Conservation (phyloP, 495 filamentous ascomycete genomes). For the Aspergillus egyptiacus region DNA sequence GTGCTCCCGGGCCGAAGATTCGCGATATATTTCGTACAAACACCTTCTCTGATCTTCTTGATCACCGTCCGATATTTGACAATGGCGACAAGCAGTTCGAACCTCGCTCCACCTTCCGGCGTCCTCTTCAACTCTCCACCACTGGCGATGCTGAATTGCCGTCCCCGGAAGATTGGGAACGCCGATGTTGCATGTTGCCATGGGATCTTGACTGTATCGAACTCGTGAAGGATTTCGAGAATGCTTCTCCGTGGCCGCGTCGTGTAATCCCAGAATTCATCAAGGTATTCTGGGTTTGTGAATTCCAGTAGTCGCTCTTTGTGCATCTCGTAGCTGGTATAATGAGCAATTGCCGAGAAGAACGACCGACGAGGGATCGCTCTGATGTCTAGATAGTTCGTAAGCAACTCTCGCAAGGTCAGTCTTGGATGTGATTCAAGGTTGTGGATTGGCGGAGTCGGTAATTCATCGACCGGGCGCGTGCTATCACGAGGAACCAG, state of each 20-base stretch:
- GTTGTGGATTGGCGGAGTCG: slow-evolving; percentile 38
- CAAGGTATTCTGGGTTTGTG: slow-evolving; percentile 63
- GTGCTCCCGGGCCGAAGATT: slow-evolving; percentile 51
- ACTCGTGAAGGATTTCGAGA: slow-evolving; percentile 86
- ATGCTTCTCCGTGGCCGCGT: slow-evolving; percentile 87
- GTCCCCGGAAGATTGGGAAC: slow-evolving; percentile 67
- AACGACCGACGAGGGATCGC: slow-evolving; percentile 84
- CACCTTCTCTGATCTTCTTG: slow-evolving; percentile 75
- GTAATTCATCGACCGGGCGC: slow-evolving; percentile 18
- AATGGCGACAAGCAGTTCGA: slow-evolving; percentile 83
- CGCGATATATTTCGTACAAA: slow-evolving; percentile 83
- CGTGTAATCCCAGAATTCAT: slow-evolving; percentile 94
- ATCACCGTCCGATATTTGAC: slow-evolving; percentile 89
- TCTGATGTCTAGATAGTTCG: slow-evolving; percentile 78
- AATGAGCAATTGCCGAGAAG: slow-evolving; percentile 67
- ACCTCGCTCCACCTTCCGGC: slow-evolving; percentile 35
- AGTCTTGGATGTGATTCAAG: slow-evolving; percentile 38
- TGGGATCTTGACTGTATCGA: slow-evolving; percentile 75
- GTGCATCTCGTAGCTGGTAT: slow-evolving; percentile 64
- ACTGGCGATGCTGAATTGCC: slow-evolving; percentile 86
- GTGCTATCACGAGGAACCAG: slow-evolving; percentile 34
- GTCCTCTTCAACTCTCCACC: slow-evolving; percentile 50
- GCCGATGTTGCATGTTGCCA: slow-evolving; percentile 62
- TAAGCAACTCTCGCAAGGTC: slow-evolving; percentile 71
- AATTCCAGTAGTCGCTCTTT: slow-evolving; percentile 81